Evolutionary conservation across 139 green algal species (phyloP).

Genomic region (Raphidocelis subcapitata): DNA sequence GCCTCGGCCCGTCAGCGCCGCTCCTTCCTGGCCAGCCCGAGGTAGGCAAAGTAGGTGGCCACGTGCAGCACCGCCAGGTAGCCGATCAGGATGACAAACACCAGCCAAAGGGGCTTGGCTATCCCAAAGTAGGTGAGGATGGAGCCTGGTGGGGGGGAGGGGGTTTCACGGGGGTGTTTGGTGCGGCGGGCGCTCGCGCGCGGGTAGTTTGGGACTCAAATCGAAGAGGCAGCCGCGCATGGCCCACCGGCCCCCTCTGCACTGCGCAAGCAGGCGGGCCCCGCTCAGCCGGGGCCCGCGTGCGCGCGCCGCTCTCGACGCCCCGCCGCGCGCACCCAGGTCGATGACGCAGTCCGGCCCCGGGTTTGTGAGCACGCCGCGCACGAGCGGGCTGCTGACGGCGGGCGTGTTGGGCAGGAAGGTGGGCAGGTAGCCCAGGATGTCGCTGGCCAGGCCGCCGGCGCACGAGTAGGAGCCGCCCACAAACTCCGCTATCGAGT

Average conservation of each 20-base stretch:
- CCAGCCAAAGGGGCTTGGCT: slow-evolving; percentile 8
- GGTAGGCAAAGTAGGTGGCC: slow-evolving; percentile 16
- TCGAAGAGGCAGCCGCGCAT: too few relatives aligned
- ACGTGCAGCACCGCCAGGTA: slow-evolving; percentile 29
- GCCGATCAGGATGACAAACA: slow-evolving; percentile 14
- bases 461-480: slow-evolving; percentile 32
- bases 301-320: too few relatives aligned
- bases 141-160: too few relatives aligned
- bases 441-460: slow-evolving; percentile 28
- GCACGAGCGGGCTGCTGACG: neutral
- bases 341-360: slow-evolving; percentile 10
- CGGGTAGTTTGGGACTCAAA: too few relatives aligned
- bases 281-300: too few relatives aligned
- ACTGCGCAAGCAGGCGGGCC: too few relatives aligned
- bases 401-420: slow-evolving; percentile 32
- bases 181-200: too few relatives aligned
- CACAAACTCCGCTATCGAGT: slow-evolving; percentile 21
- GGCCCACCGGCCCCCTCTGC: too few relatives aligned
- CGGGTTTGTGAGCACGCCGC: neutral
- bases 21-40: slow-evolving; percentile 24
- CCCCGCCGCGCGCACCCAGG: neutral
- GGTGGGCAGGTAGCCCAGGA: slow-evolving; percentile 21
- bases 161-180: too few relatives aligned
- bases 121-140: slow-evolving; percentile 26
- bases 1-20: slow-evolving; percentile 9